A percentile compares a stretch with the other conserved stretches of the same genome.
Conservation (phyloP, 2,329 filamentous ascomycete species). For the Purpureocillium takamizusanense region DNA sequence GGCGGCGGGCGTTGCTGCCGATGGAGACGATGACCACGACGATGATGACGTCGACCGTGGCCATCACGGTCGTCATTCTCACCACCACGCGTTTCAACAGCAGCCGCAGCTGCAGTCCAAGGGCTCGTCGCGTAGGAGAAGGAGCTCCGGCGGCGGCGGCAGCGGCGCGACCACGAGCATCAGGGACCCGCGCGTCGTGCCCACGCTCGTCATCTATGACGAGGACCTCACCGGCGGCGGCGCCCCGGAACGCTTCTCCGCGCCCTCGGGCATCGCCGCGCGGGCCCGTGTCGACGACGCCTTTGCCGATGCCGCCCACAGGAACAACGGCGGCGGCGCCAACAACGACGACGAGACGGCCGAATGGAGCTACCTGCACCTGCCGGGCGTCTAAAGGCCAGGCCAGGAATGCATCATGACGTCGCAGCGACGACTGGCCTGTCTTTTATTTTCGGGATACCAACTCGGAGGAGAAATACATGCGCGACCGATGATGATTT, state of each 20-base stretch:
- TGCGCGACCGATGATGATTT: too few species aligned
- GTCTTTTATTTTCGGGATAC: too few species aligned
- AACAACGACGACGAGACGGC: constrained; percentile 13
- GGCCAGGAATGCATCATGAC: too few species aligned
- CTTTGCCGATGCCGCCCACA: background rate
- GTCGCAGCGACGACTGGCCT: too few species aligned
- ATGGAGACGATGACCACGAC: too few species aligned
- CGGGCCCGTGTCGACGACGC: constrained; percentile 11
- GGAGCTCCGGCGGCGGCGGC: background rate
- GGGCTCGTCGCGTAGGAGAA: constrained; percentile 1
- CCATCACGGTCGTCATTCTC: too few species aligned
- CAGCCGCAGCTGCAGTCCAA: constrained; percentile 4
- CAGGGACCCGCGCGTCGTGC: constrained; percentile 13
- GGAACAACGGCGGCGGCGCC: constrained; percentile 9
- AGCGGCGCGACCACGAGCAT: constrained; percentile 7
- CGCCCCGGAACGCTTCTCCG: constrained; percentile 15
- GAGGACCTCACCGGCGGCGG: constrained; percentile 22
- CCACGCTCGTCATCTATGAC: constrained; percentile 28
- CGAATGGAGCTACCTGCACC: constrained; percentile 25
- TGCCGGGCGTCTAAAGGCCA: constrained; percentile 23
- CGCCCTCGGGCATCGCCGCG: constrained; percentile 12
- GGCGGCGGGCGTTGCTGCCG: too few species aligned
- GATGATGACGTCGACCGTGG: too few species aligned
- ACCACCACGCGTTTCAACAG: background rate
- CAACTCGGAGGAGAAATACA: too few species aligned